These are phyloP conservation scores for Mycena alexandri DNA, from an alignment of 768 basidiomycete species.

Conservation along the genomic window DNA sequence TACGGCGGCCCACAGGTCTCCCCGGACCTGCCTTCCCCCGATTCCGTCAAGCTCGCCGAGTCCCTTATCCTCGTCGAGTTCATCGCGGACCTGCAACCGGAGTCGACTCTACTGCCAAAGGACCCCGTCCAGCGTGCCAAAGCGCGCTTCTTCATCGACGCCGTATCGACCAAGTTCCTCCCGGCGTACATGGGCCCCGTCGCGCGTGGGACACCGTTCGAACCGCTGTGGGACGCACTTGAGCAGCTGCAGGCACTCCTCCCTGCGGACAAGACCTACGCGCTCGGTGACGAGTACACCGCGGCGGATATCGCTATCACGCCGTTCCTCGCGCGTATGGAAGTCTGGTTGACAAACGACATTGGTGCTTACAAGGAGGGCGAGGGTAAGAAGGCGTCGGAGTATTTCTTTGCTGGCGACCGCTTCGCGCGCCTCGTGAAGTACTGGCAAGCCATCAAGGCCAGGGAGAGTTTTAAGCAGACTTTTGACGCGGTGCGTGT, in stretches of 20 bases:
- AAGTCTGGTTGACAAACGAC: conserved; percentile 60
- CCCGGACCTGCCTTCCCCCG: conserved; percentile 68
- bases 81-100: conserved; percentile 69
- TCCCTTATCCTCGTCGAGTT: conserved; percentile 77
- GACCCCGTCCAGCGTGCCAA: conserved; percentile 70
- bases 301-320: conserved; percentile 73
- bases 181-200: conserved; percentile 54
- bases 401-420: conserved; percentile 54
- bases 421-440: conserved; percentile 64
- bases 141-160: conserved; percentile 74
- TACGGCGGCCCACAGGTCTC: conserved; percentile 72
- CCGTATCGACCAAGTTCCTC: conserved; percentile 59
- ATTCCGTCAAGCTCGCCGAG: conserved; percentile 72
- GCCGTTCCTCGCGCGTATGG: conserved; percentile 71
- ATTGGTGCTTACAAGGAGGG: conserved; percentile 64
- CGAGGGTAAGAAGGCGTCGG: conserved; percentile 58
- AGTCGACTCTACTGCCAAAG: conserved; percentile 61
- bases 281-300: conserved; percentile 61
- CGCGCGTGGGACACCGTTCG: conserved; percentile 54
- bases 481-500: conserved; percentile 68
- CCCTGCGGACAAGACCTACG: conserved; percentile 59
- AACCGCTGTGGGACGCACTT: conserved; percentile 56
- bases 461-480: conserved; percentile 64
- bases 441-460: conserved; percentile 62
- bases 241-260: conserved; percentile 65